phyloP scores from a whole-genome alignment of 352 stramenopile species.

The Nothophytophthora sp. region DNA sequence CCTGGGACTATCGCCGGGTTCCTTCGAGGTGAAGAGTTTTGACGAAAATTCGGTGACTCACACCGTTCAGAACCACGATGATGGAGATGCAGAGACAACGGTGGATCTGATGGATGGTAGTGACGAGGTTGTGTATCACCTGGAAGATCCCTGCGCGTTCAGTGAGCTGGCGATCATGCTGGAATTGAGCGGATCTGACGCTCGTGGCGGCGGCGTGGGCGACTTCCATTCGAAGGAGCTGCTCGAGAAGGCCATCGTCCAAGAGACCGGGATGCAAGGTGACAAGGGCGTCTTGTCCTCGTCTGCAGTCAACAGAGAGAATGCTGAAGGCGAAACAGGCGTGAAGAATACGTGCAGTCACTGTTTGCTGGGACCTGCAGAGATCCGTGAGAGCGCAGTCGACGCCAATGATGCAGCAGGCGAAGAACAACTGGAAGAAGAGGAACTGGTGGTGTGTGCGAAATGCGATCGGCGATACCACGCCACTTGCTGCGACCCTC shows the following conservation, averaged over 20 bases:
- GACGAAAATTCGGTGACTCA: slow-evolving; percentile 11
- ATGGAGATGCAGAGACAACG: slow-evolving; percentile 1
- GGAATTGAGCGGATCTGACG: slow-evolving; percentile 25
- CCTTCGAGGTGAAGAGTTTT: slow-evolving; percentile 20
- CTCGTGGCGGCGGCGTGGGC: slow-evolving; percentile 18
- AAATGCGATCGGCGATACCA: slow-evolving; percentile 64
- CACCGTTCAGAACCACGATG: neutral
- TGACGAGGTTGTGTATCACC: slow-evolving; percentile 25
- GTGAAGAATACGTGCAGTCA: slow-evolving; percentile 13
- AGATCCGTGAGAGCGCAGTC: slow-evolving; percentile 6
- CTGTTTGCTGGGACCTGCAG: slow-evolving; percentile 26
- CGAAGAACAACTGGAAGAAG: slow-evolving; percentile 19
- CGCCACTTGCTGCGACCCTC: slow-evolving; percentile 75
- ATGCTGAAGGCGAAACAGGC: neutral
- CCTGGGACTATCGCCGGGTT: slow-evolving; percentile 8
- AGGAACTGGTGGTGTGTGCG: slow-evolving; percentile 56
- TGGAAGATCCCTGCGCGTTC: slow-evolving; percentile 19
- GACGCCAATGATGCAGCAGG: slow-evolving; percentile 7
- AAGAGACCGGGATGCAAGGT: slow-evolving; percentile 19
- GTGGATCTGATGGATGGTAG: slow-evolving; percentile 26
- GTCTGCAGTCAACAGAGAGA: neutral
- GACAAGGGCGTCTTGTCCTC: neutral
- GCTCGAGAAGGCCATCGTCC: slow-evolving; percentile 38
- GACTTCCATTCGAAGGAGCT: slow-evolving; percentile 42
- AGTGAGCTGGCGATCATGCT: slow-evolving; percentile 36